These are phyloP conservation scores for Bryum argenteum DNA, from an alignment of 225 moss, liverwort and hornwort genomes.

Conservation along the genomic window DNA sequence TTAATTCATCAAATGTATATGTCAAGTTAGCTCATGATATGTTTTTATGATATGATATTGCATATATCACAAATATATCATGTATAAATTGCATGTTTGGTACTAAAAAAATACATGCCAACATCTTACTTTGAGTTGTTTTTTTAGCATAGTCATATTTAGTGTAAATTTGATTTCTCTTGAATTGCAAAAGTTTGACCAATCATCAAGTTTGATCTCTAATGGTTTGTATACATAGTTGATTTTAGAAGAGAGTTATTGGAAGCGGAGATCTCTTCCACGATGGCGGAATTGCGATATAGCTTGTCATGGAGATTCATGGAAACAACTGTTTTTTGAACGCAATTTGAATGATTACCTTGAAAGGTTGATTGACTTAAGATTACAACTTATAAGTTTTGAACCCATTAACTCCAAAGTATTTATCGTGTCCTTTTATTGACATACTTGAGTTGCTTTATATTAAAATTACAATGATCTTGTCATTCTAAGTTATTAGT, in stretches of 20 bases:
- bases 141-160: no score
- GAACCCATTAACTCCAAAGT: no score
- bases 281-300: conserved; percentile 78
- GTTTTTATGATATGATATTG: no score
- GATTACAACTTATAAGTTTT: no score
- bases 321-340: conserved; percentile 95
- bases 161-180: no score
- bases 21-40: no score
- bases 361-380: conserved; percentile 52
- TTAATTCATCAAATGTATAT: accelerated
- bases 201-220: not conserved
- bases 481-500: accelerated
- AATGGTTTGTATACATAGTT: conserved; percentile 36
- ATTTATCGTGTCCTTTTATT: no score
- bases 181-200: no score
- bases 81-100: accelerated
- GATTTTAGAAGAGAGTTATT: conserved; percentile 79
- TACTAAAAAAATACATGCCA: not conserved
- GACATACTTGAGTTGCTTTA: no score
- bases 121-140: no score
- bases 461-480: no score
- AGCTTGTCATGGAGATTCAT: conserved; percentile 74
- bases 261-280: conserved; percentile 73
- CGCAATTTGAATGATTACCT: conserved; percentile 66
- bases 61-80: no score